Percentiles rank a stretch among this genome's conserved stretches.
phyloP scores from a whole-genome alignment of 2,329 filamentous ascomycete species.

The Aspergillus transmontanensis region DNA sequence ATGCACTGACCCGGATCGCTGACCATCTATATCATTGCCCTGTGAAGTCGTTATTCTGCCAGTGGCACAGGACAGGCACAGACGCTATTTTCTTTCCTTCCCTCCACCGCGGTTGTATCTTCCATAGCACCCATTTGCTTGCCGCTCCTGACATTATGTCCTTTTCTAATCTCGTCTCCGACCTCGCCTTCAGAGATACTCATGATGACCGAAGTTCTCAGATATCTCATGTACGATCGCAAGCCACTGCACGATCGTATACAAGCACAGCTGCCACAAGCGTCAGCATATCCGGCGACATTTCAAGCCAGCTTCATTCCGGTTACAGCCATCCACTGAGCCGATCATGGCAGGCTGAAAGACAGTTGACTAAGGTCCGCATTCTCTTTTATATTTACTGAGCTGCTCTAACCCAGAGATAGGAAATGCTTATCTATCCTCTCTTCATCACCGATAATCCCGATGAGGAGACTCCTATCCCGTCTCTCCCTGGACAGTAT shows the following conservation, averaged over 20 bases:
- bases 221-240: constrained; percentile 44
- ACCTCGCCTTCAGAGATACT: constrained; percentile 50
- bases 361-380: constrained; percentile 79
- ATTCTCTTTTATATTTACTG: background rate
- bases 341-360: constrained; percentile 79
- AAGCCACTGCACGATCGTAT: constrained; percentile 45
- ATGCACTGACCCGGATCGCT: no score
- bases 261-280: constrained; percentile 53
- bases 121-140: no score
- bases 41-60: no score
- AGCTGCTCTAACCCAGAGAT: constrained; percentile 6
- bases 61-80: no score
- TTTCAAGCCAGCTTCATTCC: constrained; percentile 80
- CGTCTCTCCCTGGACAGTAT: constrained; percentile 86
- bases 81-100: no score
- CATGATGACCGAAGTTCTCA: constrained; percentile 48
- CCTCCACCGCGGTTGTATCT: no score
- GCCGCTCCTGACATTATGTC: constrained; percentile 40
- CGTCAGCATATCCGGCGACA: constrained; percentile 62
- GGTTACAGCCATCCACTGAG: constrained; percentile 81
- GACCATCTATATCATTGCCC: no score
- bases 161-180: constrained; percentile 54
- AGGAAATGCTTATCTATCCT: constrained; percentile 99
- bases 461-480: constrained; percentile 87
- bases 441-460: constrained; percentile 94